Base-by-base conservation (phyloP, 805 yeast genomes). In the Zygotorulaspora sp. region DNA sequence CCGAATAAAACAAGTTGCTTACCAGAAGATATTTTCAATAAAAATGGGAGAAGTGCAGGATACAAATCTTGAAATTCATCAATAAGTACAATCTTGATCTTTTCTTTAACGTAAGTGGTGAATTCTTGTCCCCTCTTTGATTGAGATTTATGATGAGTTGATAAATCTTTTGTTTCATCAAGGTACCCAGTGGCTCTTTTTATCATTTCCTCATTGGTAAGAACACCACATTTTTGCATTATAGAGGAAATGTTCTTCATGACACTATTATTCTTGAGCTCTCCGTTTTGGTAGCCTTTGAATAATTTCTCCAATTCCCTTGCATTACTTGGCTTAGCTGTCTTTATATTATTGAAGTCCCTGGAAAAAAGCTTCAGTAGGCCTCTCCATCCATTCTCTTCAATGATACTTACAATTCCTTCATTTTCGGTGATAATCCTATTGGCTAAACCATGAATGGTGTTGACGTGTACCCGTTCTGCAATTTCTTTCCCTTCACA, bases 1-100 rank as follows among this genome's bases (percentile, higher is more conserved):
- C 89, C 89, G 3, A 87, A 81, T 13, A 83, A 56, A 1, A 80
- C 71, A 23, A 83, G 50, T 54, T 83, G 88, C 36, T 74, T 69
- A 2, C 50, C 48, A 6, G 41, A 41, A 0, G 68, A 45, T 2
- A 75, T 59, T 1, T 65, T 53, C 4, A 57, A 52, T 3, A 80
- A 59, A 2, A 82, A 53, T 13, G 67, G 66, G 17, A 74, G 49
- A 14, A 81, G 59, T 7, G 65, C 66, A 0, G 72, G 71, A 44
- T 78, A 74, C 53, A 82, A 67, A 57, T 83, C 90, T 53, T 83
- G 90, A 50, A 78, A 79, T 53, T 83, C 90, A 60, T 83, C 90
- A 9, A 83, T 77, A 1, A 83, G 57, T 0, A 80, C 66, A 2
- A 68, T 62, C 35, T 67, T 67, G 45, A 58, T 62, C 3, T 52